Evolutionary conservation across 306 rosid genomes (phyloP).

Genomic region (Betula pendula): DNA sequence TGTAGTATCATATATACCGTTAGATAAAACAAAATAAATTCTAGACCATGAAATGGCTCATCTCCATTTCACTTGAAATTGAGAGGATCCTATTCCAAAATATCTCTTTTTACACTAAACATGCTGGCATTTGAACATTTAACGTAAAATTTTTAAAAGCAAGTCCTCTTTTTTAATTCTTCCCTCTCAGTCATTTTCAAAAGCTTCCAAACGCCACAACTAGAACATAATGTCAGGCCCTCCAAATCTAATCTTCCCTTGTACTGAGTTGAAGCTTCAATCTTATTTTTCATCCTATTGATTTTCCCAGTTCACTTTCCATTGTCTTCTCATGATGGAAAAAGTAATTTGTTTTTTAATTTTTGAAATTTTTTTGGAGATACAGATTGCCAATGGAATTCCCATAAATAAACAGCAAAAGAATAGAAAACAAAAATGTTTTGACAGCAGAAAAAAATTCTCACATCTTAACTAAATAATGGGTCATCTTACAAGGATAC

Average conservation of each 20-base stretch:
- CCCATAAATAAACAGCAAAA: neutral
- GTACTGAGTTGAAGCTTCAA: neutral
- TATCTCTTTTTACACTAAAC: neutral
- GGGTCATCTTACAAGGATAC: slow-evolving; percentile 1
- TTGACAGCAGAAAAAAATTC: neutral
- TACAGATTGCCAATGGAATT: neutral
- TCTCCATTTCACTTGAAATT: too few relatives aligned
- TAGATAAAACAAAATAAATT: too few relatives aligned
- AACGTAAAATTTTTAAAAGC: neutral
- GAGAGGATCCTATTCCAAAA: too few relatives aligned
- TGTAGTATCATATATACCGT: too few relatives aligned
- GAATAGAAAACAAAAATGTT: neutral
- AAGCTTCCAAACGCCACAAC: neutral
- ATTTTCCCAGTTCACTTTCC: neutral
- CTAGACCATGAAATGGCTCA: too few relatives aligned
- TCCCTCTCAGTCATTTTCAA: neutral
- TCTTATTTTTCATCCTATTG: neutral
- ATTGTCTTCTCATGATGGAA: neutral
- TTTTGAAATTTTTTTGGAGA: neutral
- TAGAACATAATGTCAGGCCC: neutral
- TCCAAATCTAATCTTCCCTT: neutral
- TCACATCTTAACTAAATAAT: neutral
- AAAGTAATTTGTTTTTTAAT: neutral
- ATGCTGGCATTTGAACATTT: neutral
- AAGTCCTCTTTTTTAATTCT: neutral